A percentile compares a stretch with the other conserved stretches of the same genome.
phyloP scores from a whole-genome alignment of 441 rosid species.

The Gossypium gossypioides region DNA sequence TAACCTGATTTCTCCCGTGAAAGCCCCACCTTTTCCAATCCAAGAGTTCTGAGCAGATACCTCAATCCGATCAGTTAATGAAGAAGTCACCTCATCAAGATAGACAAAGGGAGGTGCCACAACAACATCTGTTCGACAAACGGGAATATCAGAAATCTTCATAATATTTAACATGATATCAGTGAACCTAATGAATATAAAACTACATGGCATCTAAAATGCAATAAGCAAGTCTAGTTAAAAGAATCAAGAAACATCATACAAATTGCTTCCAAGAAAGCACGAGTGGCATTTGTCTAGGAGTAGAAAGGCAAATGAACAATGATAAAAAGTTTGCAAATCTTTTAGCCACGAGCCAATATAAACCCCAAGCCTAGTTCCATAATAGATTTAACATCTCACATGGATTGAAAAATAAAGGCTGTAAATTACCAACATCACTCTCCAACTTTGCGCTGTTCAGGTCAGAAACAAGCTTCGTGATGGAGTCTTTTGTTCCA shows the following conservation, averaged over 20 bases:
- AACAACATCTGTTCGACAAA: constrained; percentile 59
- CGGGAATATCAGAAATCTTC: not conserved
- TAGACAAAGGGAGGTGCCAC: constrained; percentile 90
- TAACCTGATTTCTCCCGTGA: constrained; percentile 95
- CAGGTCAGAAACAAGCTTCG: constrained; percentile 79
- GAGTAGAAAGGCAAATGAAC: not conserved
- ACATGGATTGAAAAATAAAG: not conserved
- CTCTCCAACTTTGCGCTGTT: constrained; percentile 63
- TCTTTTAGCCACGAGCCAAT: not conserved
- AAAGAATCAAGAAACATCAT: not conserved
- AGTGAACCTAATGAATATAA: not conserved
- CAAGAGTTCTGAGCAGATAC: constrained; percentile 87
- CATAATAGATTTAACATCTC: not conserved
- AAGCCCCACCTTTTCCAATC: constrained; percentile 93
- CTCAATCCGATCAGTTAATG: constrained; percentile 57
- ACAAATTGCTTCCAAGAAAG: not conserved
- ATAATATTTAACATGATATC: not conserved
- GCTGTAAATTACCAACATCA: constrained; percentile 62
- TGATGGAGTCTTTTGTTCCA: constrained; percentile 81
- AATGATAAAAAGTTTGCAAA: not conserved
- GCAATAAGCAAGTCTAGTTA: not conserved
- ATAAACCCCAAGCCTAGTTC: constrained; percentile 6
- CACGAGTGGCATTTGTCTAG: not conserved
- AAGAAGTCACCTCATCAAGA: constrained; percentile 66
- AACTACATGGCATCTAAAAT: not conserved